phyloP scores from a whole-genome alignment of 345 rosid genomes.

The Lumnitzera littorea region DNA sequence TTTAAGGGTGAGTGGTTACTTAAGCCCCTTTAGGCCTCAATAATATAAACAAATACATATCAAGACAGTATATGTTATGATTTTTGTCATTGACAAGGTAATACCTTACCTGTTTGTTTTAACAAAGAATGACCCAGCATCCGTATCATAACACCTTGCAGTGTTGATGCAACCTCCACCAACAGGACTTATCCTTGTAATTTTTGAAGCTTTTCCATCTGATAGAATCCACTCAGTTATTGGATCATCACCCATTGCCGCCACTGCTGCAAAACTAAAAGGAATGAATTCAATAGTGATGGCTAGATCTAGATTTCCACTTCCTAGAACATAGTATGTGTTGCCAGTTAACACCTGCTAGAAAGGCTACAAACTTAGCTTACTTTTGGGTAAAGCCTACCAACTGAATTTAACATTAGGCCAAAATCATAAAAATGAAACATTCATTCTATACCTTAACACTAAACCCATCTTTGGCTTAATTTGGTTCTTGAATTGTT shows the following conservation, averaged over 20 bases:
- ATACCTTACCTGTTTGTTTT: constrained; percentile 67
- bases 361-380: too few species aligned
- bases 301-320: not conserved
- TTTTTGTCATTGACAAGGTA: not conserved
- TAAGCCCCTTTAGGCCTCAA: too few species aligned
- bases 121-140: constrained; percentile 74
- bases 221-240: constrained; percentile 75
- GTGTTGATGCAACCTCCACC: constrained; percentile 95
- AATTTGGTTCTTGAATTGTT: too few species aligned
- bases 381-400: too few species aligned
- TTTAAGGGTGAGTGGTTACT: too few species aligned
- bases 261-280: constrained; percentile 32
- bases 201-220: constrained; percentile 72
- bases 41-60: too few species aligned
- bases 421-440: too few species aligned
- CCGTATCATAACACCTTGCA: constrained; percentile 73
- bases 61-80: not conserved
- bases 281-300: not conserved
- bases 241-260: constrained; percentile 81
- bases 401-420: too few species aligned
- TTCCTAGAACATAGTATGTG: not conserved
- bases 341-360: too few species aligned
- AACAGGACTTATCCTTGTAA: constrained; percentile 56
- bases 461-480: too few species aligned
- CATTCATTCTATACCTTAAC: too few species aligned